Evolutionary conservation across 371 early-diverging fungal species (phyloP).

Genomic region (Apophysomyces ossiformis): DNA sequence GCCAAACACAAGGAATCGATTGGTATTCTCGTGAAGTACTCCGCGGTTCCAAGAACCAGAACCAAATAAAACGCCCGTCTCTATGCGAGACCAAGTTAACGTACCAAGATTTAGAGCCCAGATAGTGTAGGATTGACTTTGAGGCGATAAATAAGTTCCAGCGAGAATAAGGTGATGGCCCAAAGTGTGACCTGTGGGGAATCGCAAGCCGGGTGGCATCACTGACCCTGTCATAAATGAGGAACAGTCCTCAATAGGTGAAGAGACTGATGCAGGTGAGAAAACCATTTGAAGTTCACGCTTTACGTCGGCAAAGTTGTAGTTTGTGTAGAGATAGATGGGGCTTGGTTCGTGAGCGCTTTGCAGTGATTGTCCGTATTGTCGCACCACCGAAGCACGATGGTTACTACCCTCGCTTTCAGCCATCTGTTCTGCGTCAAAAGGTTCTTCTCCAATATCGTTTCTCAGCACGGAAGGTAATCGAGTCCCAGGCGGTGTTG

Average conservation of each 20-base stretch:
- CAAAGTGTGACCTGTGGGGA: conserved; percentile 69
- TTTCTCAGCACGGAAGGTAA: conserved; percentile 22
- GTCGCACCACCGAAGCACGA: conserved; percentile 19
- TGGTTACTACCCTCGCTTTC: conserved; percentile 12
- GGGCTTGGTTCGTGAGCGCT: conserved; percentile 33
- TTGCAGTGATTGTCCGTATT: conserved; percentile 17
- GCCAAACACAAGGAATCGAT: conserved; percentile 76
- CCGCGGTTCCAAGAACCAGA: conserved; percentile 81
- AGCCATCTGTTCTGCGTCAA: background rate
- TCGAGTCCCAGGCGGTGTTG: conserved; percentile 35
- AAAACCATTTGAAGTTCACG: conserved; percentile 73
- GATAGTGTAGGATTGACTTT: conserved; percentile 67
- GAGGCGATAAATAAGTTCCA: conserved; percentile 73
- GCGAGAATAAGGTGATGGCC: conserved; percentile 74
- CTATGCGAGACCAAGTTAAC: conserved; percentile 68
- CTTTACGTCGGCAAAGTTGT: conserved; percentile 80
- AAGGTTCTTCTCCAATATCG: background rate
- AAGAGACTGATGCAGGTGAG: conserved; percentile 47
- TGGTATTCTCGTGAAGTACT: conserved; percentile 63
- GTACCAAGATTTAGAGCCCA: conserved; percentile 71
- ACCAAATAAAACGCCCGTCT: conserved; percentile 66
- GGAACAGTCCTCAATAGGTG: conserved; percentile 64
- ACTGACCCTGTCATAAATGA: conserved; percentile 59
- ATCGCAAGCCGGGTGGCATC: conserved; percentile 77
- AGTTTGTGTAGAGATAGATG: conserved; percentile 78